phyloP scores from a whole-genome alignment of 768 basidiomycete genomes.

The Hericium coralloides region DNA sequence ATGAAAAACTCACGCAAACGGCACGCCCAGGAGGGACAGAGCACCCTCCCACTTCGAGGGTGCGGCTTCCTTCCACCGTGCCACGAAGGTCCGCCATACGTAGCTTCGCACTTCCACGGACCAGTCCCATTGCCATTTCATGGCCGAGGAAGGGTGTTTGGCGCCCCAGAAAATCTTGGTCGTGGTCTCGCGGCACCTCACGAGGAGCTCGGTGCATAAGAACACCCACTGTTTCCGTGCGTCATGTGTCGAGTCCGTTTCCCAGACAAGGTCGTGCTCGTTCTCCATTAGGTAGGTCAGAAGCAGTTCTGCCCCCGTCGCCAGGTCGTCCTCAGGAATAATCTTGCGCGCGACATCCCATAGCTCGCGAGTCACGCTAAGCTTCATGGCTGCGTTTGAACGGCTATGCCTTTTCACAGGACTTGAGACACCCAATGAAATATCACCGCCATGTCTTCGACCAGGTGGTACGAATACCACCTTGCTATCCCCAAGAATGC shows the following conservation, averaged over 20 bases:
- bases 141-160: slow-evolving; percentile 14
- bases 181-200: slow-evolving; percentile 35
- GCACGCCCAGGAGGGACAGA: slow-evolving; percentile 44
- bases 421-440: background rate
- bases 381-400: slow-evolving; percentile 42
- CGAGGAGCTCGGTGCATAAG: slow-evolving; percentile 47
- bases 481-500: slow-evolving; percentile 9
- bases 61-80: slow-evolving; percentile 42
- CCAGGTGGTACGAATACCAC: slow-evolving; percentile 8
- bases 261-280: slow-evolving; percentile 35
- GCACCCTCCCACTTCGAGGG: slow-evolving; percentile 44
- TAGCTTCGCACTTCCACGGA: slow-evolving; percentile 34
- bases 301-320: slow-evolving; percentile 34
- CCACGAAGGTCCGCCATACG: slow-evolving; percentile 51
- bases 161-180: slow-evolving; percentile 31
- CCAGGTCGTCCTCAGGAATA: slow-evolving; percentile 35
- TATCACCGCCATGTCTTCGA: background rate
- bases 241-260: slow-evolving; percentile 33
- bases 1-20: slow-evolving; percentile 45
- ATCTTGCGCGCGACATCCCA: slow-evolving; percentile 40
- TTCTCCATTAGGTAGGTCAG: slow-evolving; percentile 40
- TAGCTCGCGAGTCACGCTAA: slow-evolving; percentile 48
- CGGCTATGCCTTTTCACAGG: slow-evolving; percentile 14
- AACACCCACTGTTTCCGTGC: slow-evolving; percentile 50
- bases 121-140: slow-evolving; percentile 23